Conservation (phyloP, 441 rosid species). For the Bruguiera hainesii region DNA sequence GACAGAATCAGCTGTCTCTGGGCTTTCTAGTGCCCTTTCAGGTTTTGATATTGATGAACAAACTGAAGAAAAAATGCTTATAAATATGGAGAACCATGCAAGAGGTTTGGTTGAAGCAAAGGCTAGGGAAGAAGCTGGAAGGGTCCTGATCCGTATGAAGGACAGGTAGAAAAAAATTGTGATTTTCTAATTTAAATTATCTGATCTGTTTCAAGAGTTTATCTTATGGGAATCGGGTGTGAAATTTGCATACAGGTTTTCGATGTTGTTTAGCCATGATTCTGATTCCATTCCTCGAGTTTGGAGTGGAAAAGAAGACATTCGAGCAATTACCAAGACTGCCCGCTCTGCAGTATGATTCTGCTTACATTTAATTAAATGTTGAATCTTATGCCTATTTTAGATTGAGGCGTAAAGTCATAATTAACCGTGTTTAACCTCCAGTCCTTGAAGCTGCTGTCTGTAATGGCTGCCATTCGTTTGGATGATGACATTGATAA, state of each 20-base stretch:
- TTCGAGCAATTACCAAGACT: slow-evolving; percentile 86
- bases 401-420: slow-evolving; percentile 12
- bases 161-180: slow-evolving; percentile 39
- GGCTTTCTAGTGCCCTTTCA: slow-evolving; percentile 59
- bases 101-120: slow-evolving; percentile 80
- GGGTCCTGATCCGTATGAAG: slow-evolving; percentile 90
- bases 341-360: slow-evolving; percentile 84
- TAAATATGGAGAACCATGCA: slow-evolving; percentile 53
- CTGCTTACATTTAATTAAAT: slow-evolving; percentile 15
- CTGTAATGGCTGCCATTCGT: slow-evolving; percentile 85
- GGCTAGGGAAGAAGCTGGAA: slow-evolving; percentile 91
- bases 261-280: slow-evolving; percentile 85
- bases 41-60: slow-evolving; percentile 83
- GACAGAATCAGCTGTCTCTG: slow-evolving; percentile 68
- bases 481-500: slow-evolving; percentile 69
- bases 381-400: neutral
- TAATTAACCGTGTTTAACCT: slow-evolving; percentile 10
- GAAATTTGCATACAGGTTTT: slow-evolving; percentile 54
- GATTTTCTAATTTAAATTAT: neutral
- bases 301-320: slow-evolving; percentile 99
- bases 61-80: slow-evolving; percentile 57
- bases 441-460: slow-evolving; percentile 86
- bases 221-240: slow-evolving; percentile 10
- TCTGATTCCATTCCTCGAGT: slow-evolving; percentile 98
- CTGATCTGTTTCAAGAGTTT: neutral